Conservation (phyloP, 2,329 filamentous ascomycete species). For the Rhytidhysteron rufulum region DNA sequence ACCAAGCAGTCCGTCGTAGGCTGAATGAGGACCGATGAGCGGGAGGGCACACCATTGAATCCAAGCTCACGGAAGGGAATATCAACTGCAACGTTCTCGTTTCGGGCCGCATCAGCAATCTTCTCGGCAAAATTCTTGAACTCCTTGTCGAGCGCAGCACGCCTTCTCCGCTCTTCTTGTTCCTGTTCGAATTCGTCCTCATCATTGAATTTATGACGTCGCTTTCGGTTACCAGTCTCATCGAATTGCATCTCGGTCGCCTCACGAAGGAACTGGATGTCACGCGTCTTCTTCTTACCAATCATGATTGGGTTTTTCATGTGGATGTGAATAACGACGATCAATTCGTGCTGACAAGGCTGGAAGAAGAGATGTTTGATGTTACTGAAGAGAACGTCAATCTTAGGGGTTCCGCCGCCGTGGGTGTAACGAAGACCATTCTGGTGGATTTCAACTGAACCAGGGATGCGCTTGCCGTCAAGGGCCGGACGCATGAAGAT, state of each 20-base stretch:
- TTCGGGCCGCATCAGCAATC: conserved; percentile 91
- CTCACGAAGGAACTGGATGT: conserved; percentile 97
- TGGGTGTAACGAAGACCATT: conserved; percentile 93
- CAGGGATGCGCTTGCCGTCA: conserved; percentile 94
- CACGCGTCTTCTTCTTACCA: conserved; percentile 98
- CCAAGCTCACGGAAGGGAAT: conserved; percentile 95
- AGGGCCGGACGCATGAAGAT: conserved; percentile 93
- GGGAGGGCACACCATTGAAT: conserved; percentile 93
- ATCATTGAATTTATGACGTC: conserved; percentile 95
- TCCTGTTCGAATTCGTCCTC: conserved; percentile 99
- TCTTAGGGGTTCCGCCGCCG: conserved; percentile 73
- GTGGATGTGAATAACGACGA: conserved; percentile 97
- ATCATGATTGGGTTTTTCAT: conserved; percentile 97
- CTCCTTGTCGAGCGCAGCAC: conserved; percentile 88
- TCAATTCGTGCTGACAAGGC: conserved; percentile 90
- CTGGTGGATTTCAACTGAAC: conserved; percentile 95
- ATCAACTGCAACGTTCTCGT: conserved; percentile 87
- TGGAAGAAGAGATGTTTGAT: conserved; percentile 99
- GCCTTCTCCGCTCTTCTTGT: conserved; percentile 88
- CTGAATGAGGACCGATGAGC: conserved; percentile 92
- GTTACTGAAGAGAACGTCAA: conserved; percentile 96
- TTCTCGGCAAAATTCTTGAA: conserved; percentile 97
- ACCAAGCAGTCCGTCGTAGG: conserved; percentile 96
- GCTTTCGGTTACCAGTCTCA: conserved; percentile 95
- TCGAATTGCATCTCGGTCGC: conserved; percentile 98